phyloP scores from a whole-genome alignment of 2,329 filamentous ascomycete genomes.

The Xylaria arbuscula region DNA sequence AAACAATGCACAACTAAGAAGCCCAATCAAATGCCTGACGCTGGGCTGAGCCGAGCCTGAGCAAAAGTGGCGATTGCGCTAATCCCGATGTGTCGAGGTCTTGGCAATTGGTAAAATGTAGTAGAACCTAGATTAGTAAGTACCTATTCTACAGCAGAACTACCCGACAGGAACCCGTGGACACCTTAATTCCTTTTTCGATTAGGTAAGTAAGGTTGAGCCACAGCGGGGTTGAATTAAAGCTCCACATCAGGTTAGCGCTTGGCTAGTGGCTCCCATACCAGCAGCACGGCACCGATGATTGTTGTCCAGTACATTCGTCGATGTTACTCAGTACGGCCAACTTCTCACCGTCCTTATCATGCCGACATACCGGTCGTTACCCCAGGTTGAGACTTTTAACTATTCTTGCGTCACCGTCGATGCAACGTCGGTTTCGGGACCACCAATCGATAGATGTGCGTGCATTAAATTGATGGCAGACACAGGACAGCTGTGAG shows the following conservation, averaged over 20 bases:
- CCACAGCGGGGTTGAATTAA: slow-evolving; percentile 19
- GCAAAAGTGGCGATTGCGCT: slow-evolving; percentile 31
- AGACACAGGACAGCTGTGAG: not conserved
- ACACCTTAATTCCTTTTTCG: no score
- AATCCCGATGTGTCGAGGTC: slow-evolving; percentile 15
- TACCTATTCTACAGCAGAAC: not conserved
- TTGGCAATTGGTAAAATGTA: no score
- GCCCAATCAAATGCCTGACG: no score
- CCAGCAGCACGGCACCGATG: slow-evolving; percentile 19
- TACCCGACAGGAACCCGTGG: no score
- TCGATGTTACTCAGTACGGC: not conserved
- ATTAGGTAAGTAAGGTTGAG: not conserved
- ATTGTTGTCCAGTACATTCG: not conserved
- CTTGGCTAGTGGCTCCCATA: not conserved
- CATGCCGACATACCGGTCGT: slow-evolving; percentile 9
- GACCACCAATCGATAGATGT: slow-evolving; percentile 1
- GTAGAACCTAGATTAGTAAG: not conserved
- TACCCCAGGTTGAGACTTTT: slow-evolving; percentile 10
- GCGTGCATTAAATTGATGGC: not conserved
- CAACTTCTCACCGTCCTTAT: slow-evolving; percentile 7
- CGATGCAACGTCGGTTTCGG: slow-evolving; percentile 8
- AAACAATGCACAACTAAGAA: no score
- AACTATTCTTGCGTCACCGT: slow-evolving; percentile 3
- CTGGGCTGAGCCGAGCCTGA: slow-evolving; percentile 27
- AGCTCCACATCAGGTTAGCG: slow-evolving; percentile 3